phyloP scores from a whole-genome alignment of 2,329 filamentous ascomycete species.

The Sordariomycetes sp. region DNA sequence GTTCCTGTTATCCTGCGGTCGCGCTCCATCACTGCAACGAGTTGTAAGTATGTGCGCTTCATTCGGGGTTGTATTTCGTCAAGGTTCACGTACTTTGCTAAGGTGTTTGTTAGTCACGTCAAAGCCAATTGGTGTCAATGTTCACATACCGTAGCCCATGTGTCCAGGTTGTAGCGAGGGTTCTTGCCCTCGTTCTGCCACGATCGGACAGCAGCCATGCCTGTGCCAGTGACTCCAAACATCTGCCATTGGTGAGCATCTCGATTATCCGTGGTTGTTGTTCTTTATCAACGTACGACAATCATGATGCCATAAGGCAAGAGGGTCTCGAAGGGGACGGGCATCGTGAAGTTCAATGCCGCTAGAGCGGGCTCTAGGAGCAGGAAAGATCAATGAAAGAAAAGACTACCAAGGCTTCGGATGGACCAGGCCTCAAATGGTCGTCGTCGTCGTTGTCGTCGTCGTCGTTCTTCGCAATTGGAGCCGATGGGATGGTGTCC shows the following conservation, averaged over 20 bases:
- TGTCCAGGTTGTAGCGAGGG: constrained; percentile 49
- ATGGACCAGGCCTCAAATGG: neutral
- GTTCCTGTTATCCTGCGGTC: constrained; percentile 52
- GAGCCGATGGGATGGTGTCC: too few relatives aligned
- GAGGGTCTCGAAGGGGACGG: constrained; percentile 54
- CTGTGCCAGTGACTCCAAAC: constrained; percentile 52
- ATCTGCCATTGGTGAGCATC: constrained; percentile 31
- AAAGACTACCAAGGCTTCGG: too few relatives aligned
- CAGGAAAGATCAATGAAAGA: too few relatives aligned
- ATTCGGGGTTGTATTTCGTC: neutral
- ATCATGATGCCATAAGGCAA: constrained; percentile 58
- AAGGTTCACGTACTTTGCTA: constrained; percentile 40
- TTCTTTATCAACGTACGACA: constrained; percentile 34
- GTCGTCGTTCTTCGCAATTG: too few relatives aligned
- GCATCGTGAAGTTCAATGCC: constrained; percentile 34
- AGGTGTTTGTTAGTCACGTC: constrained; percentile 16
- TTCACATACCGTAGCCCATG: constrained; percentile 50
- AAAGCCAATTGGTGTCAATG: neutral
- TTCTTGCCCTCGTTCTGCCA: constrained; percentile 53
- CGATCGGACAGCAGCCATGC: constrained; percentile 46
- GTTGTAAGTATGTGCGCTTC: neutral
- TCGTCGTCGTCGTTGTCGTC: too few relatives aligned
- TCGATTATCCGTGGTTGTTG: constrained; percentile 2
- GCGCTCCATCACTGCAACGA: constrained; percentile 52
- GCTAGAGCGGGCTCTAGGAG: constrained; percentile 21